Evolutionary conservation across 371 early-diverging fungal genomes (phyloP), one percentile per base, ranked within the genome.

Genomic region (Mucor lusitanicus): DNA sequence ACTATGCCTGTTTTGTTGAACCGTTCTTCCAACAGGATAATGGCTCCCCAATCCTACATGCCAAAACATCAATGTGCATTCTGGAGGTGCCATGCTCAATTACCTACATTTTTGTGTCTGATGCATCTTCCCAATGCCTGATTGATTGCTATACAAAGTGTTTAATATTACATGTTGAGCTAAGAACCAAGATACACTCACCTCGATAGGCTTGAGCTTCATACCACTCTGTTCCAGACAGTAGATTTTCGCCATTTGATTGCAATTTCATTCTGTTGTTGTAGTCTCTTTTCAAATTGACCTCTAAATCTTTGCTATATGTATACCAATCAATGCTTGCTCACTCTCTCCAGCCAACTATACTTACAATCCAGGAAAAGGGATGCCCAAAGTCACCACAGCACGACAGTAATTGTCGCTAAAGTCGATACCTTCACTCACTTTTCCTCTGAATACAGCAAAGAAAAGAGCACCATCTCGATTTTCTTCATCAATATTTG

Each of bases 381-480:
- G 99, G 64, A 99, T 94, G n/a, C 99, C 96, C 17, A 95, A 77
- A 0, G 91, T 84, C 32, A 98, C 78, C 3, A 99, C 97, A 0
- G 97, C 95, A 42, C 99, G 87, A 44, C 94, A 94, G 46, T 88
- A 85, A 40, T 86, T 77, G 77, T 99, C 96, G 4, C 89, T 90
- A 73, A 99, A 98, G 71, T 99, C 97, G 56, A 97, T 91, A 9
- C 99, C 99, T 76, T 99, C 99, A 33, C 91, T 89, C 1, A 94
- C 94, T 77, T 96, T 98, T 3, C 99, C 99, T 28, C 97, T 82
- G 70, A 89, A 96, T 0, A 83, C 85, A 19, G 89, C 86, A 79
- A 90, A 80, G 57, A 88, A 71, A 6, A 89, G 30, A 0, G 89
- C 89, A 4, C 94, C 94, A 5, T 75, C 73, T n/a, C 59, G 33